phyloP scores from a whole-genome alignment of 345 rosid species.

The Ricinus communis region DNA sequence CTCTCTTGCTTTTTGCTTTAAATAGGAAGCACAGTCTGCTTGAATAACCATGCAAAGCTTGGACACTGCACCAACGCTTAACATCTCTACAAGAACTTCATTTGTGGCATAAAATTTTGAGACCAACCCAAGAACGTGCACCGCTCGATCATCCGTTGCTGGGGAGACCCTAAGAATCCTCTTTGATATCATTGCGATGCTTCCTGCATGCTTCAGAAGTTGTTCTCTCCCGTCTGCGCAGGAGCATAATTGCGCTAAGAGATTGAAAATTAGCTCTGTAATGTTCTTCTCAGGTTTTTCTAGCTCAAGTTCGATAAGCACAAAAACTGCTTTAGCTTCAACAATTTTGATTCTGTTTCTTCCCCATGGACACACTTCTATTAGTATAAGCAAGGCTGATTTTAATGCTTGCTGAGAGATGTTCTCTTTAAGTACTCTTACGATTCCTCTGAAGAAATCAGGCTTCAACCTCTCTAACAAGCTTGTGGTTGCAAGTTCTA shows the following conservation, averaged over 20 bases:
- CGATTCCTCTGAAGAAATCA: slow-evolving; percentile 32
- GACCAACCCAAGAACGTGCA: slow-evolving; percentile 37
- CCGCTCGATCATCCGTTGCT: slow-evolving; percentile 43
- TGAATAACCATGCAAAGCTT: slow-evolving; percentile 64
- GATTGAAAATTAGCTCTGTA: slow-evolving; percentile 44
- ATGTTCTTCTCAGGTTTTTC: slow-evolving; percentile 42
- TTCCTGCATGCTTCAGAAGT: slow-evolving; percentile 43
- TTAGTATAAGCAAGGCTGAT: slow-evolving; percentile 37
- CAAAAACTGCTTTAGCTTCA: slow-evolving; percentile 41
- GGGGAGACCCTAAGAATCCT: slow-evolving; percentile 54
- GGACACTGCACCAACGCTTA: slow-evolving; percentile 58
- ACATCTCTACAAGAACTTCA: slow-evolving; percentile 48
- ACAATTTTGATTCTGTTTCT: slow-evolving; percentile 42
- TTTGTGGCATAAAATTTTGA: slow-evolving; percentile 34
- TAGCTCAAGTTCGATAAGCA: slow-evolving; percentile 52
- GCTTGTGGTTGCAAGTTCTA: slow-evolving; percentile 16
- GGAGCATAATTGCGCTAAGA: slow-evolving; percentile 44
- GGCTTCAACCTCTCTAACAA: slow-evolving; percentile 28
- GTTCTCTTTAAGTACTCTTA: slow-evolving; percentile 20
- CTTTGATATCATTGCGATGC: slow-evolving; percentile 50
- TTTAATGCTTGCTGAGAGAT: slow-evolving; percentile 37
- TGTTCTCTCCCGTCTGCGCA: slow-evolving; percentile 49
- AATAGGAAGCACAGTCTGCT: slow-evolving; percentile 40
- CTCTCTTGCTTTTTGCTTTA: slow-evolving; percentile 48
- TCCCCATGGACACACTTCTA: slow-evolving; percentile 37